These are phyloP conservation scores for Cucurbita argyrosperma DNA, from an alignment of 306 rosid species.

Conservation along the genomic window DNA sequence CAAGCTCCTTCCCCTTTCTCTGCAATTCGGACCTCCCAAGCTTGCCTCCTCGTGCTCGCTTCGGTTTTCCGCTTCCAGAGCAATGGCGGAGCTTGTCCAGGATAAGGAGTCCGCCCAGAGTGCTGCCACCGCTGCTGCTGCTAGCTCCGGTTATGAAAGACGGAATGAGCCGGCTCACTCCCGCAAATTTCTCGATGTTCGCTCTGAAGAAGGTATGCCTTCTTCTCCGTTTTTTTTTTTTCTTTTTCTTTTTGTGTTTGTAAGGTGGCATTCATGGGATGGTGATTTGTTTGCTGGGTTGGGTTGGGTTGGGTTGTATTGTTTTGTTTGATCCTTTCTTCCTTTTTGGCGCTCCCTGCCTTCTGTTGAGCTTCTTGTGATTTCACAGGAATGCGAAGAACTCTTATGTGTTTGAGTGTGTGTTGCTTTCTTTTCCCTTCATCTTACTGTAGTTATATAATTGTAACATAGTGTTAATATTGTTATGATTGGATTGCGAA, in stretches of 20 bases:
- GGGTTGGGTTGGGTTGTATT: not conserved
- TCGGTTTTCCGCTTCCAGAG: slow-evolving; percentile 12
- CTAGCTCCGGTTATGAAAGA: not conserved
- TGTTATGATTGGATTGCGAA: not conserved
- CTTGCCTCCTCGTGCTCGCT: slow-evolving; percentile 13
- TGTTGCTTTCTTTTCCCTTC: not conserved
- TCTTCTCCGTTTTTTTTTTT: not conserved
- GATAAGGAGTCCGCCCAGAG: slow-evolving; percentile 14
- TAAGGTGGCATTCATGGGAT: not conserved
- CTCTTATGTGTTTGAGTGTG: not conserved
- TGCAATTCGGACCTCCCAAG: slow-evolving; percentile 8
- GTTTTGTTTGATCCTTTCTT: not conserved
- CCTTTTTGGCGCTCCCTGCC: not conserved
- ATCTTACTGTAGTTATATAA: not conserved
- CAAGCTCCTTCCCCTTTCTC: slow-evolving; percentile 14
- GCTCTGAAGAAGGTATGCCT: slow-evolving; percentile 23
- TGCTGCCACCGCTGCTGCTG: not conserved
- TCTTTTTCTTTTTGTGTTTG: not conserved
- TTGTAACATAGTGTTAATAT: not conserved
- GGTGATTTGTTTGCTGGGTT: not conserved
- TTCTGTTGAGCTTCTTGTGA: not conserved
- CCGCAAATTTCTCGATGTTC: slow-evolving; percentile 27
- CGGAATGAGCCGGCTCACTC: slow-evolving; percentile 18
- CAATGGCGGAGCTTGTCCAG: slow-evolving; percentile 31
- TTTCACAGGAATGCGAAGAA: not conserved